These are phyloP conservation scores for Cladorrhinum sp. DNA, from an alignment of 2,329 filamentous ascomycete species.

Conservation along the genomic window DNA sequence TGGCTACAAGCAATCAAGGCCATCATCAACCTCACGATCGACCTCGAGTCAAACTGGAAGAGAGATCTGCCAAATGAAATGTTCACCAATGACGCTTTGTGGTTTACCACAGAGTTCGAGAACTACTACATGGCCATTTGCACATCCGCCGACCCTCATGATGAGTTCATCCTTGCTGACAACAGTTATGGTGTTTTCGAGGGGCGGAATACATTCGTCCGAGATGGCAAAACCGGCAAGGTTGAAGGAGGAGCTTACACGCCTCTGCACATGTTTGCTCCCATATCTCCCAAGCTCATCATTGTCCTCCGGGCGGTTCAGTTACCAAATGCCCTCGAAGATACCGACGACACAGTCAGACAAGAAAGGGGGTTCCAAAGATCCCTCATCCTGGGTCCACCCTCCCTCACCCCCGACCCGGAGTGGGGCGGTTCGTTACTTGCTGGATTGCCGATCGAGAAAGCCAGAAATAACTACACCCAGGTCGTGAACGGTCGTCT, in stretches of 20 bases:
- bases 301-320: conserved; percentile 26
- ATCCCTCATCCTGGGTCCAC: background rate
- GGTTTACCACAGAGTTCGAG: conserved; percentile 26
- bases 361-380: background rate
- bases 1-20: conserved; percentile 29
- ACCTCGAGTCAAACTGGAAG: conserved; percentile 20
- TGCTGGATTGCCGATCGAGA: conserved; percentile 30
- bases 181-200: conserved; percentile 28
- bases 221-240: conserved; percentile 18
- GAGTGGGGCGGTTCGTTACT: conserved; percentile 22
- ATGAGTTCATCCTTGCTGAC: conserved; percentile 26
- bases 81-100: conserved; percentile 26
- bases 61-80: conserved; percentile 23
- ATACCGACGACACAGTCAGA: conserved; percentile 15
- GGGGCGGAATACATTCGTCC: conserved; percentile 21
- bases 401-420: conserved; percentile 5
- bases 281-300: conserved; percentile 29
- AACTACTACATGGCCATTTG: conserved; percentile 30
- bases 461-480: conserved; percentile 30
- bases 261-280: conserved; percentile 29
- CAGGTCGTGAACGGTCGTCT: conserved; percentile 24
- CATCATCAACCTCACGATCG: conserved; percentile 29
- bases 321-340: conserved; percentile 27
- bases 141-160: conserved; percentile 21
- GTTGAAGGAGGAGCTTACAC: conserved; percentile 8